phyloP scores from a whole-genome alignment of 2,329 filamentous ascomycete species.

The Pseudohalonectria lignicola region DNA sequence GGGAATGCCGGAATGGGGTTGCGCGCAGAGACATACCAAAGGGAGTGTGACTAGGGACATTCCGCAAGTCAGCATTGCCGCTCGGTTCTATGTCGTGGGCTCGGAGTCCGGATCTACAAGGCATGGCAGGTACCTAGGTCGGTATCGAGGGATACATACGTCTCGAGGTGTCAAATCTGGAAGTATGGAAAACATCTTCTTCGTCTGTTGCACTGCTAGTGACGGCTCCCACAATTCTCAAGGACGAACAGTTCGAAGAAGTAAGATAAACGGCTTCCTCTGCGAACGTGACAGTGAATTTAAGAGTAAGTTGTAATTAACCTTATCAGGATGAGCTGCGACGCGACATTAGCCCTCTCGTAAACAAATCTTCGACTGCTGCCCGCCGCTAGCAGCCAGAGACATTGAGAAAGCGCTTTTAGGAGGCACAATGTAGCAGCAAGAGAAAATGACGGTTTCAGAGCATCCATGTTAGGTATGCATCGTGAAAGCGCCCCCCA shows the following conservation, averaged over 20 bases:
- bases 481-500: too few relatives aligned
- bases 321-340: too few relatives aligned
- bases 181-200: conserved; percentile 48
- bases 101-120: too few relatives aligned
- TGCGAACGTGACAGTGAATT: too few relatives aligned
- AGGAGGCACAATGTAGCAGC: neutral
- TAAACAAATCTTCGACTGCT: too few relatives aligned
- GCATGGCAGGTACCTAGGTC: conserved; percentile 3
- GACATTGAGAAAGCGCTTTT: neutral
- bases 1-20: conserved; percentile 22
- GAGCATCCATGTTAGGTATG: too few relatives aligned
- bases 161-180: conserved; percentile 61
- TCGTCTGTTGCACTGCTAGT: neutral
- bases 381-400: neutral
- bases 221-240: too few relatives aligned
- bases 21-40: conserved; percentile 62
- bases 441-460: neutral
- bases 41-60: conserved; percentile 48
- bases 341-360: too few relatives aligned
- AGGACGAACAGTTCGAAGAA: too few relatives aligned
- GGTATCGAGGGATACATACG: conserved; percentile 31
- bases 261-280: too few relatives aligned
- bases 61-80: neutral
- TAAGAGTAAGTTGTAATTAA: too few relatives aligned
- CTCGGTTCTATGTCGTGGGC: neutral